A percentile compares a stretch with the other conserved stretches of the same genome.
Evolutionary conservation across 106 monocot species (phyloP).

Genomic region (Gastrodia elata): DNA sequence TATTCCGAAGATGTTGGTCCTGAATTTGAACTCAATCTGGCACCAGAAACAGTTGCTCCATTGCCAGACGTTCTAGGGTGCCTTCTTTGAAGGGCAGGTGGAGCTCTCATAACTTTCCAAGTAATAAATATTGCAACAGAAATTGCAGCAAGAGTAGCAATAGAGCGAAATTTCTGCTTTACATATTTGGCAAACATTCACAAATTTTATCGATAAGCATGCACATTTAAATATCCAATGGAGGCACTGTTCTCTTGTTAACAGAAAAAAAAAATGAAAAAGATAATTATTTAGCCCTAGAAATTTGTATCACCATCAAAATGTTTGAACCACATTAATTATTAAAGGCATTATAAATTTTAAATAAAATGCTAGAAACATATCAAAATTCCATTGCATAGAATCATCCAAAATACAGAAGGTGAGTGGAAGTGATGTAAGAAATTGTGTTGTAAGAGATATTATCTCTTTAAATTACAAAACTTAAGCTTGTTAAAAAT

Average conservation of each 20-base stretch:
- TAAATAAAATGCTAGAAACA: not conserved
- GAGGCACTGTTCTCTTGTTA: not conserved
- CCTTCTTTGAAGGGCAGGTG: conserved; percentile 39
- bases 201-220: not conserved
- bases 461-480: too few species aligned
- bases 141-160: conserved; percentile 44
- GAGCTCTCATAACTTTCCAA: conserved; percentile 60
- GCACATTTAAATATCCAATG: not conserved
- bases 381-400: not conserved
- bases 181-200: not conserved
- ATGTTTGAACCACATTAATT: not conserved
- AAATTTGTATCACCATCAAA: not conserved
- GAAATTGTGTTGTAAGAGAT: too few species aligned
- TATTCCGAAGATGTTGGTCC: conserved; percentile 17
- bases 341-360: not conserved
- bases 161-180: conserved; percentile 42
- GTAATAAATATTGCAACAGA: conserved; percentile 32
- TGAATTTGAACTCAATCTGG: conserved; percentile 17
- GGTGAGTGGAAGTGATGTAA: too few species aligned
- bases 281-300: not conserved
- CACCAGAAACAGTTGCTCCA: conserved; percentile 19
- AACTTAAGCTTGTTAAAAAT: too few species aligned
- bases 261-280: not conserved
- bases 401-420: not conserved
- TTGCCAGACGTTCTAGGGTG: conserved; percentile 18